phyloP scores from a whole-genome alignment of 345 rosid species.

The Eucalyptus cloeziana region DNA sequence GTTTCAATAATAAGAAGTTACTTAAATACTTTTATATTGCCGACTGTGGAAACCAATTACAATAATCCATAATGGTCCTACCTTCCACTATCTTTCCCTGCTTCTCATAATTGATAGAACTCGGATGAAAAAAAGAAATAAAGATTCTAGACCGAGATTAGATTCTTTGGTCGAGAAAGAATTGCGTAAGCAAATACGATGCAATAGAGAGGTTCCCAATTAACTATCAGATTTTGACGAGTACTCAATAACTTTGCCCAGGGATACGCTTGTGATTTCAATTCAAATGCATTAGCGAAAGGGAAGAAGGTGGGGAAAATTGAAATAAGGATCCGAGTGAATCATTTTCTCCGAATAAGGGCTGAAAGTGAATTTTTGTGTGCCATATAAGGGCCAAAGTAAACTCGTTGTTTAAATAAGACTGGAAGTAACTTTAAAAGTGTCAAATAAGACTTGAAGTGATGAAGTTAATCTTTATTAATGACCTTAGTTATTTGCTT shows the following conservation, averaged over 20 bases:
- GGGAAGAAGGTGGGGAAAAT: too few relatives aligned
- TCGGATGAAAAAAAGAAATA: background rate
- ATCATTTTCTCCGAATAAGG: too few relatives aligned
- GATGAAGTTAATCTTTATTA: too few relatives aligned
- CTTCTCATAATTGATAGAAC: background rate
- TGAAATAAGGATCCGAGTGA: too few relatives aligned
- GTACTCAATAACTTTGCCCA: too few relatives aligned
- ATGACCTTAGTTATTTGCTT: too few relatives aligned
- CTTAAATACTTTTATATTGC: background rate
- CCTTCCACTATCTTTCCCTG: background rate
- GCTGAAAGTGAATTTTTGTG: rapidly evolving
- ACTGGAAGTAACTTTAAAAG: too few relatives aligned
- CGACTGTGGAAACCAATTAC: rapidly evolving
- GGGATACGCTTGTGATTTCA: background rate
- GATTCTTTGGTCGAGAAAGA: background rate
- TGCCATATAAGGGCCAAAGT: too few relatives aligned
- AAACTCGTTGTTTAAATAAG: too few relatives aligned
- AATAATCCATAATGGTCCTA: too few relatives aligned
- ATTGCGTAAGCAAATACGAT: background rate
- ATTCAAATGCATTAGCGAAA: rapidly evolving
- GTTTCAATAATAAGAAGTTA: background rate
- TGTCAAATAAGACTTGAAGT: too few relatives aligned
- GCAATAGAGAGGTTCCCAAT: rapidly evolving
- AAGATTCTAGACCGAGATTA: background rate
- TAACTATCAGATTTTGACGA: background rate